Evolutionary conservation across 2,329 filamentous ascomycete genomes (phyloP), one percentile per base, ranked within the genome.

Genomic region (Dothidotthia symphoricarpi): DNA sequence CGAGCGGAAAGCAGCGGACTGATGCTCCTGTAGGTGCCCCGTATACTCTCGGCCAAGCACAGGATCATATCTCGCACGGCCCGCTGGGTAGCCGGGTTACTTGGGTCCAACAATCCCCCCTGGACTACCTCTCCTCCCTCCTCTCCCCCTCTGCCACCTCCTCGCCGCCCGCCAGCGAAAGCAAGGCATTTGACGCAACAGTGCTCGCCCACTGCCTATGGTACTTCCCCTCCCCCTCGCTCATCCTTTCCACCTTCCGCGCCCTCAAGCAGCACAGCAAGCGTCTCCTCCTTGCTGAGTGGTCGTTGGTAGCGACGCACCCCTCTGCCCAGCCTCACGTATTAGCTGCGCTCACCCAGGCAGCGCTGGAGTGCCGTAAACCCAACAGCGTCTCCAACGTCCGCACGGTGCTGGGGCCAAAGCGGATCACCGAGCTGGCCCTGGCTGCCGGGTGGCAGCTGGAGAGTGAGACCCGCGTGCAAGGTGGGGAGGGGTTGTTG

Each of bases 191-290:
- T 59, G 72, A 76, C 43, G 68, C 64, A 15, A 66, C 69, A 2
- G 70, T 80, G 3, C 63, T 80, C 24, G 64, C 64, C 13, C 76
- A 80, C 55, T 72, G 67, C 46, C 64, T 77, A 17, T 81, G 73
- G 72, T 81, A 80, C 53, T 79, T 81, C 48, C 47, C 63, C 12
- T 67, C 66, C 1, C 66, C 66, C 0, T 45, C 50, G 0, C 47
- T 62, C 9, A 58, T 76, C 3, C 41, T 55, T 0, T 42, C 46
- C 2, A 67, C 71, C n/a, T 60, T 76, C 5, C 4, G 41, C 0
- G 59, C 63, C n/a, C 50, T 72, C 17, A 58, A 49, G 17, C 49
- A 60, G 8, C 59, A 66, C 27, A 65, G 56, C 13, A 58, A 52
- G 15, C 55, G 53, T 11, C 54, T 77, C 3, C 67, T 67, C 24